Base-by-base conservation (phyloP, 1,284 basidiomycete species). In the Puccinia horiana region DNA sequence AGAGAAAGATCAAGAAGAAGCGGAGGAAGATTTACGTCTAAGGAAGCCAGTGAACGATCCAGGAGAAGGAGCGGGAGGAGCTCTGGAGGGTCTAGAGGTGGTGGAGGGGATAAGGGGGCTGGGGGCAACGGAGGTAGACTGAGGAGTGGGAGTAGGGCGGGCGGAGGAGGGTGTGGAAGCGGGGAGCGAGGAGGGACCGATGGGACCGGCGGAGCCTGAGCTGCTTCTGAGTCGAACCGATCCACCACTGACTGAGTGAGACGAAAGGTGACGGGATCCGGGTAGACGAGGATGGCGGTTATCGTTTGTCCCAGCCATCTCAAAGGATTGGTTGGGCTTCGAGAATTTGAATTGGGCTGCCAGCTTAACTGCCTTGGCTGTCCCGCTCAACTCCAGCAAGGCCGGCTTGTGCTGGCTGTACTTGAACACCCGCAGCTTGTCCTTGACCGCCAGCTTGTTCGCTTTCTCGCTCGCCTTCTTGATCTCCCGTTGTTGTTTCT, bases 401-500 rank as follows among this genome's bases (percentile, higher is more conserved):
- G 52, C 52, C 8, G 52, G 16, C 20, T n/a, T 54, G 0, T 0
- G 23, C 16, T 54, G 52, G 63, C 54, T 35, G 23, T 54, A 23
- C 20, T 56, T 73, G 26, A 81, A 23, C 23, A 40, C 52, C 26
- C 44, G 73, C 0, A 63, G 35, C 49, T 73, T 54, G 12, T 74
- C 35, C 29, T 81, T 81, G 6, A 14, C 44, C 35, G 78, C 54
- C 40, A 40, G 23, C 58, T 70, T 73, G 47, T 37, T 81, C 5
- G 65, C 78, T 32, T 69, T 72, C 29, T 81, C 78, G 52, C 69
- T 81, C 6, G 67, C 69, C 56, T 65, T 81, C 42, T 73, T 81
- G 47, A 81, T 81, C 29, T 81, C 78, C 42, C 54, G 69, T 20
- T 81, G 78, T 65, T 81, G 69, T 63, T 81, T 81, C 32, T 72